Evolutionary conservation across 2,329 filamentous ascomycete genomes (phyloP), one percentile per base, ranked within the genome.

Genomic region (Diaporthe sp.): DNA sequence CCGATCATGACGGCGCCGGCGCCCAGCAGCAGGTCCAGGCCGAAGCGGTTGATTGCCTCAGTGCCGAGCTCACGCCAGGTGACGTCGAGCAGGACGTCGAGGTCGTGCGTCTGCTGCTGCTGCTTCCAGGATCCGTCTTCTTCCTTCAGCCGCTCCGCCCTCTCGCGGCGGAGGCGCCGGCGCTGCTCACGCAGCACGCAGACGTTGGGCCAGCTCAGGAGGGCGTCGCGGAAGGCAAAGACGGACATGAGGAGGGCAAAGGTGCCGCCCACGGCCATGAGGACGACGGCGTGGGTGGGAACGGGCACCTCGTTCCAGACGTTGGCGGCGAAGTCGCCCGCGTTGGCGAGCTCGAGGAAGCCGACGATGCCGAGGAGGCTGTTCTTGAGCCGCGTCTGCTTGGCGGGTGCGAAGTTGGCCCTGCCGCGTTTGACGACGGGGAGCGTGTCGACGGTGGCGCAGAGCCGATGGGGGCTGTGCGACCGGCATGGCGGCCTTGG

Each of bases 281-380:
- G 81, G 0, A 86, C 85, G 0, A 85, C 80, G 10, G 88, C 89
- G 71, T 87, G 87, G 1, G 80, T 77, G 0, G 89, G 89, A 0
- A 89, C 85, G 0, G 88, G 89, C 0, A 85, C 81, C 0, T 86
- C 77, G 77, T 91, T 91, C 87, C 88, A 91, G 3, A 90, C 85
- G 72, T 91, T 90, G 73, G 89, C 89, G 0, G 89, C 87, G 74
- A 91, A 90, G 78, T 91, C 89, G 3, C 86, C 85, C 0, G 88
- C 88, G 78, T 91, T 91, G 68, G 87, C 87, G 4, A 90, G 83
- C 76, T 91, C 89, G 20, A 91, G 85, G 63, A 87, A 87, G 0
- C 88, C 89, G 1, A 89, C 83, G 9, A 57, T 55, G 53, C 49
- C 58, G 3, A 78, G 68, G 13, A 78, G 71, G 47, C 75, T 78